Conservation (phyloP, 2,329 filamentous ascomycete genomes). For the Stylonectria norvegica region DNA sequence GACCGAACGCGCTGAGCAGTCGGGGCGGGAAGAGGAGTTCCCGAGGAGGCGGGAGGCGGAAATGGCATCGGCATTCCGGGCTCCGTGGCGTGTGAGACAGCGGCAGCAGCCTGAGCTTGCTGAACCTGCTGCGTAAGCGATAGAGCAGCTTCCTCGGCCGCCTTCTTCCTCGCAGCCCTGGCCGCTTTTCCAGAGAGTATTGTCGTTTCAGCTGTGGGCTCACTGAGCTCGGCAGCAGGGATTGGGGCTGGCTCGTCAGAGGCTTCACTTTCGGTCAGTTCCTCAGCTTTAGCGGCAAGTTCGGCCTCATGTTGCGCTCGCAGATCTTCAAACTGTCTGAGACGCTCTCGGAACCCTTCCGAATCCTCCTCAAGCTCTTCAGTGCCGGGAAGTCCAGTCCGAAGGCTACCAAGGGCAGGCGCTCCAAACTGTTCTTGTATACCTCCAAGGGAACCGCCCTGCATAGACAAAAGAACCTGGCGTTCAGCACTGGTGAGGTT, state of each 20-base stretch:
- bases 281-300: conserved; percentile 33
- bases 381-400: conserved; percentile 47
- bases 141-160: conserved; percentile 40
- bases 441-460: conserved; percentile 15
- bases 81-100: conserved; percentile 46
- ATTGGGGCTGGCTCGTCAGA: conserved; percentile 14
- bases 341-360: conserved; percentile 64
- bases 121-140: conserved; percentile 83
- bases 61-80: conserved; percentile 73
- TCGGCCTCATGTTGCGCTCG: conserved; percentile 68
- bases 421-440: conserved; percentile 39
- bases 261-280: conserved; percentile 34
- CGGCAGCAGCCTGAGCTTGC: conserved; percentile 59
- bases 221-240: conserved; percentile 7
- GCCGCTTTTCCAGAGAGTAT: conserved; percentile 23
- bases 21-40: conserved; percentile 81
- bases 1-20: conserved; percentile 81
- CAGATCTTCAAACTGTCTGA: conserved; percentile 79
- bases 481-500: conserved; percentile 52
- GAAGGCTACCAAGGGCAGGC: conserved; percentile 32
- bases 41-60: conserved; percentile 60
- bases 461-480: conserved; percentile 46
- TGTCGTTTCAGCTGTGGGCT: conserved; percentile 12
- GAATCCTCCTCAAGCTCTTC: conserved; percentile 52
- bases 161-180: conserved; percentile 33